A percentile compares a stretch with the other conserved stretches of the same genome.
phyloP scores from a whole-genome alignment of 176 grass and related monocot species.

The Carex parvula region DNA sequence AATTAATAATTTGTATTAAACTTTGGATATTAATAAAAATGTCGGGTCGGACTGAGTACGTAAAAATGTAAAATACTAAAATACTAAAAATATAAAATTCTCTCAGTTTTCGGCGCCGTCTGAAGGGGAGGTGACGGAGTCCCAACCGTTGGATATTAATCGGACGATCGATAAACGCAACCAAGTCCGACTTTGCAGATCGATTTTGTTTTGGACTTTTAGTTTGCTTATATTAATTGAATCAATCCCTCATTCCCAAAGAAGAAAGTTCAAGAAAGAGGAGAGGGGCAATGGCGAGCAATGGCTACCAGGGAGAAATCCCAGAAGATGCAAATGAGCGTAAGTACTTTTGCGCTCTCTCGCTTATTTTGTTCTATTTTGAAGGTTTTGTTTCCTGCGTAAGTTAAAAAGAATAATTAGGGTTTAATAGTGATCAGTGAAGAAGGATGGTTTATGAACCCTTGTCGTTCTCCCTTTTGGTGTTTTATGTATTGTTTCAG shows the following conservation, averaged over 20 bases:
- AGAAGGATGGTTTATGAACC: background rate
- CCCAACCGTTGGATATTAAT: background rate
- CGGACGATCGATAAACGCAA: background rate
- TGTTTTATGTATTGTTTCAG: background rate
- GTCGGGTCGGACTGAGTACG: too few relatives aligned
- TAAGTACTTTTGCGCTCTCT: conserved; percentile 25
- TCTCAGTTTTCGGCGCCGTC: background rate
- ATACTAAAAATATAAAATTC: too few relatives aligned
- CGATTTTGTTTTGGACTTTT: background rate
- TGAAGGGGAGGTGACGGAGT: background rate
- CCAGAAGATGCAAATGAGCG: conserved; percentile 71
- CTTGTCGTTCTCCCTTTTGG: background rate
- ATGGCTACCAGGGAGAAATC: conserved; percentile 30
- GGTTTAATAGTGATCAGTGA: background rate
- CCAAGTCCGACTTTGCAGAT: conserved; percentile 2
- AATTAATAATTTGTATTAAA: too few relatives aligned
- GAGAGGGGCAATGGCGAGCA: conserved; percentile 33
- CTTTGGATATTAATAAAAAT: too few relatives aligned
- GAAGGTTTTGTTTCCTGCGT: background rate
- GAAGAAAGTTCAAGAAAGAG: background rate
- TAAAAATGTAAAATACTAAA: too few relatives aligned
- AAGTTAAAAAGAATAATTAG: background rate
- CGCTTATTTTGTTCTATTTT: background rate
- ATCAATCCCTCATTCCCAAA: background rate
- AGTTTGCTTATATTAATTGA: background rate